phyloP scores from a whole-genome alignment of 805 yeast genomes.

The Sugiyamaella chiloensis region DNA sequence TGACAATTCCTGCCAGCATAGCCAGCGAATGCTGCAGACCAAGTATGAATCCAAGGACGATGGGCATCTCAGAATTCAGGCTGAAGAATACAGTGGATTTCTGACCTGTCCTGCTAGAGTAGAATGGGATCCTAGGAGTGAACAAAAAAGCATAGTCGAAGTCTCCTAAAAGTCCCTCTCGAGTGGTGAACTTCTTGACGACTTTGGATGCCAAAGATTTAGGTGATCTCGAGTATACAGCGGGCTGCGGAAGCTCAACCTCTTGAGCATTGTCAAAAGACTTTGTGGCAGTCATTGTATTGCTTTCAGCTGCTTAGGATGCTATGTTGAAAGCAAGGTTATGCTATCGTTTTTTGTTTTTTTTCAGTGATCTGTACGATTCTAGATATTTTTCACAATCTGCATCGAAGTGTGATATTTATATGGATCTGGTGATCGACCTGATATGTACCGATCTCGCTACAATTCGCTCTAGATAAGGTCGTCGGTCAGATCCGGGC shows the following conservation, averaged over 20 bases:
- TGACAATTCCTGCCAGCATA: slow-evolving; percentile 87
- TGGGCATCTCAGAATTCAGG: slow-evolving; percentile 73
- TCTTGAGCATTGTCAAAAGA: background rate
- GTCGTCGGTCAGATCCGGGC: no score
- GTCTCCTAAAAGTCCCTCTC: slow-evolving; percentile 81
- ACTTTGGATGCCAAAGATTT: background rate
- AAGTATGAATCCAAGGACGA: slow-evolving; percentile 68
- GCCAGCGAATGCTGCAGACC: slow-evolving; percentile 88
- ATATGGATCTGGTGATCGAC: no score
- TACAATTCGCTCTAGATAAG: no score
- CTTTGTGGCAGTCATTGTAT: background rate
- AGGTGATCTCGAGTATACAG: background rate
- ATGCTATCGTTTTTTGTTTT: no score
- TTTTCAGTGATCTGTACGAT: no score
- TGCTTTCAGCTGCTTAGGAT: no score
- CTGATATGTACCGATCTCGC: no score
- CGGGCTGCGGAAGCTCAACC: slow-evolving; percentile 6
- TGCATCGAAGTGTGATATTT: no score
- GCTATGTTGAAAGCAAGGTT: no score
- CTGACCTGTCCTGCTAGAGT: slow-evolving; percentile 27
- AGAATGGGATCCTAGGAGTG: slow-evolving; percentile 76
- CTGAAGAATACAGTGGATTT: slow-evolving; percentile 63
- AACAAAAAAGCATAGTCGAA: slow-evolving; percentile 78
- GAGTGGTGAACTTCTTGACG: slow-evolving; percentile 52
- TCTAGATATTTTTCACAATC: no score